These are phyloP conservation scores for Tulasnella sp. DNA, from an alignment of 768 basidiomycete genomes.

Conservation along the genomic window DNA sequence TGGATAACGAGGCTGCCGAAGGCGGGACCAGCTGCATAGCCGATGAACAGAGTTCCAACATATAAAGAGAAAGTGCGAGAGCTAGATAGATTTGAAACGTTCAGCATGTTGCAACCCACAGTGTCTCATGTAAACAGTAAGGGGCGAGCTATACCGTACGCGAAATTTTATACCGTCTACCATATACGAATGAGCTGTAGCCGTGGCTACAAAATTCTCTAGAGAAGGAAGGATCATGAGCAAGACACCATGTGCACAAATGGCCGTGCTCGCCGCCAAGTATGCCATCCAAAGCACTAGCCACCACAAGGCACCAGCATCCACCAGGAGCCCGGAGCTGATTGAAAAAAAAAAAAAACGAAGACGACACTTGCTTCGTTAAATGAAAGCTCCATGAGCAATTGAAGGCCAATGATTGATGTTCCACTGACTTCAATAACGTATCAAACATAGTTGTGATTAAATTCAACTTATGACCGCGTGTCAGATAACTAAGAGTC, in stretches of 20 bases:
- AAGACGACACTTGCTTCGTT: constrained; percentile 57
- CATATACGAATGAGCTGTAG: constrained; percentile 52
- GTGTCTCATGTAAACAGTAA: too few relatives aligned
- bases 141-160: constrained; percentile 34
- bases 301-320: constrained; percentile 65
- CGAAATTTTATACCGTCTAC: constrained; percentile 52
- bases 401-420: too few relatives aligned
- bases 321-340: constrained; percentile 58
- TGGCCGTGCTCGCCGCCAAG: constrained; percentile 53
- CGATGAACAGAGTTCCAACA: constrained; percentile 57
- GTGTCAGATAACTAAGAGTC: too few relatives aligned
- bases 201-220: constrained; percentile 43
- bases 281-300: constrained; percentile 53
- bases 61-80: constrained; percentile 53
- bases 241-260: constrained; percentile 15
- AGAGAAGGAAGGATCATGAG: too few relatives aligned
- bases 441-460: constrained; percentile 51
- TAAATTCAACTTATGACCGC: constrained; percentile 58
- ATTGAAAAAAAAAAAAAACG: constrained; percentile 47
- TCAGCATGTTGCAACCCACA: too few relatives aligned
- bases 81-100: constrained; percentile 33
- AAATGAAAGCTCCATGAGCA: too few relatives aligned
- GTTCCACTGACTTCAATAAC: constrained; percentile 33
- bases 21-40: constrained; percentile 68
- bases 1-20: constrained; percentile 56